phyloP scores from a whole-genome alignment of 805 yeast genomes.

The Nakazawaea populi region DNA sequence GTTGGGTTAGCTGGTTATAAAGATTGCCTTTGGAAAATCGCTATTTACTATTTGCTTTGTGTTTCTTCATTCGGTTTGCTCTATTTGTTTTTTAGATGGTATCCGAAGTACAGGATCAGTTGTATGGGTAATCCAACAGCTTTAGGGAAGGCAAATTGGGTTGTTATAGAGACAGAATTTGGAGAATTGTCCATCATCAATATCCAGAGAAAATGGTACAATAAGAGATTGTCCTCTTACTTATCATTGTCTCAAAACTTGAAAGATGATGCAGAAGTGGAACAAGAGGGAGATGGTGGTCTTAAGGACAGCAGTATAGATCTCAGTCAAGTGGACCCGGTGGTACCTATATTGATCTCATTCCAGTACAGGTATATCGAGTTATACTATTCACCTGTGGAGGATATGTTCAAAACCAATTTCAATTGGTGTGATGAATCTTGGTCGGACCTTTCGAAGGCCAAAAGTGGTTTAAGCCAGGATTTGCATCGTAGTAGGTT shows the following conservation, averaged over 20 bases:
- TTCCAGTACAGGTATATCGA: conserved; percentile 81
- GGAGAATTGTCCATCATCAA: conserved; percentile 69
- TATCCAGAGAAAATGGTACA: conserved; percentile 57
- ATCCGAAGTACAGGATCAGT: conserved; percentile 68
- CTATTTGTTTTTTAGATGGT: conserved; percentile 76
- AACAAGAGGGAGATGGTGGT: conserved; percentile 14
- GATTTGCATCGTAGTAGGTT: conserved; percentile 62
- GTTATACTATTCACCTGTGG: conserved; percentile 79
- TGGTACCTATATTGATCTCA: conserved; percentile 61
- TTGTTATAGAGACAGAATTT: conserved; percentile 88
- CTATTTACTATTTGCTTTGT: conserved; percentile 50
- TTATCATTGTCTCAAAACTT: conserved; percentile 27
- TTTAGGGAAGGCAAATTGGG: conserved; percentile 84
- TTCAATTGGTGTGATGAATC: conserved; percentile 79
- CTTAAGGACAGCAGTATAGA: conserved; percentile 8
- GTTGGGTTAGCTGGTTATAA: conserved; percentile 90
- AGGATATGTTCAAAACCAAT: conserved; percentile 79
- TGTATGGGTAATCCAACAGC: conserved; percentile 62
- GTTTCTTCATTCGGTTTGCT: conserved; percentile 62
- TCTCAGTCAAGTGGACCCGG: conserved; percentile 45
- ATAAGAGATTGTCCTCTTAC: conserved; percentile 66
- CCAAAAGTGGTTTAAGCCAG: conserved; percentile 66
- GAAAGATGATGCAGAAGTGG: conserved; percentile 8
- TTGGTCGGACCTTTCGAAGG: conserved; percentile 59
- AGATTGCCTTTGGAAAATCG: conserved; percentile 39